Base-by-base conservation (phyloP, 345 rosid genomes). In the Heritiera fomes region DNA sequence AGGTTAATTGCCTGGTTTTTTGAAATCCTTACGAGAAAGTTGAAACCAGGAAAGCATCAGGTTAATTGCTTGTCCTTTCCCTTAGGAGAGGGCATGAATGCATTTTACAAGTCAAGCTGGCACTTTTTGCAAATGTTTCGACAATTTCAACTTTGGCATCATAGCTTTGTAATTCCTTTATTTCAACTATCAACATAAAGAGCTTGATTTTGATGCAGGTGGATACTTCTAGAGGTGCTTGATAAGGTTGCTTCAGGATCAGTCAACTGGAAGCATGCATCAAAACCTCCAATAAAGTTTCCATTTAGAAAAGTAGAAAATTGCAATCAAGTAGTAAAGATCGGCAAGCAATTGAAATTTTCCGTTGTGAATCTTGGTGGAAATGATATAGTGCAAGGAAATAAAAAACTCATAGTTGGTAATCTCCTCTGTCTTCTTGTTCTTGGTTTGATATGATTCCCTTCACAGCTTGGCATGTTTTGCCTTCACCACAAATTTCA, bases 401-500 rank as follows among this genome's bases (percentile, higher is more conserved):
- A 93, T 75, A 93, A 92, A 91, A 93, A 93, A 86, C 97, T 95
- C 82, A 90, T 95, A 80, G 93, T 92, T 56, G 97, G 98, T 95
- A 91, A 84, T 78, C 75, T 59, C 60, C 50, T 38, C 56, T 20
- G 20, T 34, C 38, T 71, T 28, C 12, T 23, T 43, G 38, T 49
- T 7, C 41, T 47, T 20, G 17, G 15, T 30, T 14, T 47, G 0
- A 6, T 30, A 28, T 62, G 9, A 46, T 50, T 47, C 10, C 53
- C 46, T 50, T 38, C 30, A 4, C 5, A 50, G 32, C 52, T 67
- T 43, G 8, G 28, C 30, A n/a, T 43, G 52, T 67, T 43, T 34
- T 34, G 28, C 28, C 28, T 23, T 23, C 28, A 23, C 28, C 28
- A 23, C 28, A 23, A 23, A 23, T 23, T 23, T 23, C 28, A 23